phyloP scores from a whole-genome alignment of 768 basidiomycete genomes.

The Candolleomyces aberdarensis region DNA sequence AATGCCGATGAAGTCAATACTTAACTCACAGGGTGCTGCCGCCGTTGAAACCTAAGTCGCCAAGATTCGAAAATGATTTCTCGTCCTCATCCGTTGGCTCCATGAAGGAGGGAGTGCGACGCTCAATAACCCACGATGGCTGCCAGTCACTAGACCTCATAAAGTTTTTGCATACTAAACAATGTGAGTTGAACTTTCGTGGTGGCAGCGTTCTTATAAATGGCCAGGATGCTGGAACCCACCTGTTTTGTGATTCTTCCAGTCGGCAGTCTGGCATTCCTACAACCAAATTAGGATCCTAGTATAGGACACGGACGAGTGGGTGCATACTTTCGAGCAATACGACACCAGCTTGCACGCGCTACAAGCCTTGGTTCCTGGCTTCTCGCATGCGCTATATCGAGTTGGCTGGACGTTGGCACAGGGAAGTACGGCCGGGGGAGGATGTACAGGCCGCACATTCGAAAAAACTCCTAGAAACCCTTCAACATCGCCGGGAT shows the following conservation, averaged over 20 bases:
- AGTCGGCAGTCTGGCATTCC: background rate
- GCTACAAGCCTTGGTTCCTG: constrained; percentile 25
- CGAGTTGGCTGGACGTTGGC: constrained; percentile 27
- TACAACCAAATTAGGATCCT: background rate
- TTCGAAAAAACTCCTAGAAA: background rate
- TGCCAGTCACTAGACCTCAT: background rate
- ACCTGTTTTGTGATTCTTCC: background rate
- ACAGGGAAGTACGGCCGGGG: constrained; percentile 24
- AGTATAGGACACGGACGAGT: background rate
- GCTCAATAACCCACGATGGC: background rate
- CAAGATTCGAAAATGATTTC: too few species aligned
- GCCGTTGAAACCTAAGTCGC: background rate
- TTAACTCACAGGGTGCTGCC: background rate
- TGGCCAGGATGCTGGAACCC: background rate
- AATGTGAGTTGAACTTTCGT: background rate
- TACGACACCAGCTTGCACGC: constrained; percentile 40
- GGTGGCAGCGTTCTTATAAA: too few species aligned
- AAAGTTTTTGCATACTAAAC: background rate
- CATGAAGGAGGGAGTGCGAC: background rate
- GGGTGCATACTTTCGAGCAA: constrained; percentile 32
- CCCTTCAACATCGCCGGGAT: background rate
- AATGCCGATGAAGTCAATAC: background rate
- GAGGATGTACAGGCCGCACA: background rate
- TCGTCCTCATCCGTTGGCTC: background rate
- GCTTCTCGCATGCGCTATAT: constrained; percentile 23